Base-by-base conservation (phyloP, 306 rosid species). In the Lablab purpureus region DNA sequence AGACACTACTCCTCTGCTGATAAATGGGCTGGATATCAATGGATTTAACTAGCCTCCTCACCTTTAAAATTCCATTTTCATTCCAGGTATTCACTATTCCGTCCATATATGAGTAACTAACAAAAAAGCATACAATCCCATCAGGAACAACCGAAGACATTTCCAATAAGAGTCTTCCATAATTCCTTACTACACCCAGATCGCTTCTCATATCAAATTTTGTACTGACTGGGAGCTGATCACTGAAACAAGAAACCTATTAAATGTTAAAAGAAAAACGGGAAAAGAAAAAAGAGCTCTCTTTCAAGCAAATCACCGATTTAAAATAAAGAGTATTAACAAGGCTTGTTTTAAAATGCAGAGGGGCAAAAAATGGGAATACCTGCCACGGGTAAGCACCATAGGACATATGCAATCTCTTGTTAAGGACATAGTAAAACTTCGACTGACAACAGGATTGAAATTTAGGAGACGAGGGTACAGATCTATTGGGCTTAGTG, bases 321-420 rank as follows among this genome's bases (percentile, higher is more conserved):
- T 28, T 7, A 60, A 60, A 60, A 60, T 63, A 37, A 32, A 67
- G 30, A 58, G 32, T 32, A 63, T 73, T 54, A 13, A 17, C 23
- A 52, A 75, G 64, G 62, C 56, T 18, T 27, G 22, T 51, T 58
- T 5, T 14, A 21, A 37, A 82, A 79, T 45, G 71, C 10, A 50
- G 55, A n/a, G 58, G 4, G 62, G 79, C 52, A 28, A 15, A 52
- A 70, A 51, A 54, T n/a, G 19, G 73, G 74, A 76, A 75, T 88
- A 95, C 99, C 99, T 91, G 77, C 98, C 98, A 41, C 99, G 93
- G 27, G 99, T 92, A 78, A 95, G 99, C 80, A 95, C 99, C 99
- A 95, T 95, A n/a, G 99, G 99, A 75, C 99, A 95, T 77, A 95
- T 95, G 88, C 97, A 95, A 68, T 92, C 99, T 84, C 99, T 90